Percentiles rank a stretch among this genome's conserved stretches.
Conservation (phyloP, 768 basidiomycete species). For the Pisolithus orientalis region DNA sequence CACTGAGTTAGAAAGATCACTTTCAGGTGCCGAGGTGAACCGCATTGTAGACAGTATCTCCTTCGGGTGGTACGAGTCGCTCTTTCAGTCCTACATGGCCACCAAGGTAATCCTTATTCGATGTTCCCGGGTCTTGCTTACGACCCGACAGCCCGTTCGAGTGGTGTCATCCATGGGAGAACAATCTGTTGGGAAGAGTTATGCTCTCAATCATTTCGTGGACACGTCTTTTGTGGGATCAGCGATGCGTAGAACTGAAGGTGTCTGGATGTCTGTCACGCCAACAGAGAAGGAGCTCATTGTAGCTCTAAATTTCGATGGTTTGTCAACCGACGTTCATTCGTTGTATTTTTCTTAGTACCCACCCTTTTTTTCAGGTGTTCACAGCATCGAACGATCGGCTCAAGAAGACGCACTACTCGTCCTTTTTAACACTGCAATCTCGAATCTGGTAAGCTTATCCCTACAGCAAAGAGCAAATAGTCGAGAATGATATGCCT, state of each 20-base stretch:
- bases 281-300: slow-evolving; percentile 43
- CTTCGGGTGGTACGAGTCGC: slow-evolving; percentile 54
- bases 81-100: slow-evolving; percentile 51
- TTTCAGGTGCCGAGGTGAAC: slow-evolving; percentile 48
- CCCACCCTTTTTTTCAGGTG: slow-evolving; percentile 22
- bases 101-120: slow-evolving; percentile 31
- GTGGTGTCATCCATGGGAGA: slow-evolving; percentile 60
- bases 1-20: slow-evolving; percentile 37
- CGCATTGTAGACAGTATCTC: slow-evolving; percentile 44
- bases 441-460: slow-evolving; percentile 44
- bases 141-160: slow-evolving; percentile 39
- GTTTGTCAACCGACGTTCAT: slow-evolving; percentile 15
- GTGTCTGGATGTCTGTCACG: slow-evolving; percentile 57
- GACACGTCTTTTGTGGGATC: slow-evolving; percentile 55
- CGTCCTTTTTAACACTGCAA: slow-evolving; percentile 52
- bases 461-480: no score
- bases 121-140: not conserved
- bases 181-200: slow-evolving; percentile 53
- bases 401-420: slow-evolving; percentile 52
- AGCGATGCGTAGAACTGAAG: slow-evolving; percentile 53
- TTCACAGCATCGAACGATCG: slow-evolving; percentile 51
- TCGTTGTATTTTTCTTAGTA: not conserved
- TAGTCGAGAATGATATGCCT: not conserved
- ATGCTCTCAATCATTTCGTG: slow-evolving; percentile 44
- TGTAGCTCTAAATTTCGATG: slow-evolving; percentile 55